Conservation (phyloP, 345 rosid species). For the Turritis glabra region DNA sequence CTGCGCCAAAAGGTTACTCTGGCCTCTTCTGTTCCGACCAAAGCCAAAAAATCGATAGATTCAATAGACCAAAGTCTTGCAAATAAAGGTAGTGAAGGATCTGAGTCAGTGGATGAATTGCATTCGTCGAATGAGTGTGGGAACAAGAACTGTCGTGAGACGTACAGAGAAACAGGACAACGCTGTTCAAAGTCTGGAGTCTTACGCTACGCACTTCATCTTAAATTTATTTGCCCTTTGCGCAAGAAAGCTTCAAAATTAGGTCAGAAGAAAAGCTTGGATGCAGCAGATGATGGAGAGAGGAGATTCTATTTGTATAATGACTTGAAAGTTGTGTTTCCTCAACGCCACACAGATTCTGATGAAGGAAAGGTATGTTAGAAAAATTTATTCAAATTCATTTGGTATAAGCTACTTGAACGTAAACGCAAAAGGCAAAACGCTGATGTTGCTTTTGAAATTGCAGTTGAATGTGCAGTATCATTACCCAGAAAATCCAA, state of each 20-base stretch:
- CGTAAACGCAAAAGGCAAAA: constrained; percentile 12
- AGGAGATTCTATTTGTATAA: constrained; percentile 76
- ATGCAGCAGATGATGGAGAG: constrained; percentile 37
- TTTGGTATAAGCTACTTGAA: background rate
- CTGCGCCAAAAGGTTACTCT: constrained; percentile 76
- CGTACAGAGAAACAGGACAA: constrained; percentile 33
- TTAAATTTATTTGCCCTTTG: constrained; percentile 72
- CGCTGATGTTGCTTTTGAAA: constrained; percentile 13
- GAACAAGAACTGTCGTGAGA: constrained; percentile 34
- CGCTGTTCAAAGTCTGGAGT: constrained; percentile 62
- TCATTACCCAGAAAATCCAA: constrained; percentile 80
- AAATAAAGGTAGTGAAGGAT: constrained; percentile 25
- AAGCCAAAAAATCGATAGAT: constrained; percentile 20
- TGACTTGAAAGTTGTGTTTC: constrained; percentile 80
- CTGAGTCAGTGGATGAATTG: constrained; percentile 24
- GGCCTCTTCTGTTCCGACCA: constrained; percentile 53
- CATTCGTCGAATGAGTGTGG: constrained; percentile 11
- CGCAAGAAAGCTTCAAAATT: constrained; percentile 53
- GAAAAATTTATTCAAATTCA: background rate
- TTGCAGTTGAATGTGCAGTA: constrained; percentile 79
- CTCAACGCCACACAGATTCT: constrained; percentile 86
- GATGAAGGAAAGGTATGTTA: constrained; percentile 90
- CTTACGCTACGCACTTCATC: constrained; percentile 86
- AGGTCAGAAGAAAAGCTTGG: constrained; percentile 36
- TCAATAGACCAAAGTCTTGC: background rate